Evolutionary conservation across 306 rosid species (phyloP).

Genomic region (Citrullus amarus): DNA sequence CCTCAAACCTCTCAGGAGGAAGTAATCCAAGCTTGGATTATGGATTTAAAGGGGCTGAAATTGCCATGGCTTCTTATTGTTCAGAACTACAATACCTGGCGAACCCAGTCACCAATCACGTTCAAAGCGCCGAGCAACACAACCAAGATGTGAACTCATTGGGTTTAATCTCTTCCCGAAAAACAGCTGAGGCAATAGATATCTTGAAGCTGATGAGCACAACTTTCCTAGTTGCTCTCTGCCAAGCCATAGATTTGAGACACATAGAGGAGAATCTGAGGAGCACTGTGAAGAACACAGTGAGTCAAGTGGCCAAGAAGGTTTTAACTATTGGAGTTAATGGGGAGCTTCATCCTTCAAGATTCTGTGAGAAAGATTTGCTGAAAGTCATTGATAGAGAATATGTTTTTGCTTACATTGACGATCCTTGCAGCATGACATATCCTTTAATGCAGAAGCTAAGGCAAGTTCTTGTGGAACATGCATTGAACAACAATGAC

Average conservation of each 20-base stretch:
- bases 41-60: neutral
- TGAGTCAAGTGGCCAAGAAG: conserved; percentile 27
- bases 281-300: conserved; percentile 7
- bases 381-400: conserved; percentile 25
- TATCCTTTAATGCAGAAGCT: conserved; percentile 30
- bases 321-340: conserved; percentile 16
- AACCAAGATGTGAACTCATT: conserved; percentile 21
- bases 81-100: conserved; percentile 17
- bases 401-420: conserved; percentile 26
- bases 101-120: conserved; percentile 31
- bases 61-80: conserved; percentile 3
- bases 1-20: conserved; percentile 15
- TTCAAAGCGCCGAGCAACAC: conserved; percentile 8
- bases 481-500: conserved; percentile 15
- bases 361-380: conserved; percentile 27
- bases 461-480: conserved; percentile 26
- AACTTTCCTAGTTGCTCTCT: conserved; percentile 25
- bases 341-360: conserved; percentile 25
- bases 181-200: conserved; percentile 26
- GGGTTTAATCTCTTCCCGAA: conserved; percentile 19
- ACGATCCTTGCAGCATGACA: conserved; percentile 22
- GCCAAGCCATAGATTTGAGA: conserved; percentile 44
- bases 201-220: conserved; percentile 33
- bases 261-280: conserved; percentile 31
- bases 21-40: conserved; percentile 7